Evolutionary conservation across 495 filamentous ascomycete species (phyloP).

Genomic region (Glarea lozoyensis): DNA sequence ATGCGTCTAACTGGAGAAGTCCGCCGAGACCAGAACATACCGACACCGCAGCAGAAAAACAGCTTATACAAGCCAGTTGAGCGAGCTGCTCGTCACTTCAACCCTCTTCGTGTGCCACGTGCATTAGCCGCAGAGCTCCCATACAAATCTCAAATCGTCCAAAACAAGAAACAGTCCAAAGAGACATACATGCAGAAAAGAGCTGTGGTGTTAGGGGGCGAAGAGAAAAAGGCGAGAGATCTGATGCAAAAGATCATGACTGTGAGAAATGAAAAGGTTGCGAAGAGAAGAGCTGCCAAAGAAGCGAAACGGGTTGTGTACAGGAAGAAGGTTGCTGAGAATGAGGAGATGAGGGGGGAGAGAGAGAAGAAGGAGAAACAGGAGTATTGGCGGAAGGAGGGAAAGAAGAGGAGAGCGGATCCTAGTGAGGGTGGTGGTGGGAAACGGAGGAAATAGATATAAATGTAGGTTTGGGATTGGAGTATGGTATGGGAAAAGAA

Average conservation of each 20-base stretch:
- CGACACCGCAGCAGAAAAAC: constrained; percentile 70
- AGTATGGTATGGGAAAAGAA: no score
- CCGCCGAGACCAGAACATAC: constrained; percentile 62
- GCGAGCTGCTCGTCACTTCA: constrained; percentile 78
- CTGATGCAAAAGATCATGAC: constrained; percentile 92
- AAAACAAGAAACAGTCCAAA: constrained; percentile 69
- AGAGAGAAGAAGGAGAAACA: constrained; percentile 85
- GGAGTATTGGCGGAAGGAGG: constrained; percentile 89
- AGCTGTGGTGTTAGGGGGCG: constrained; percentile 71
- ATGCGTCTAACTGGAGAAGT: constrained; percentile 97
- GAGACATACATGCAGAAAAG: constrained; percentile 91
- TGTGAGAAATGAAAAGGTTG: constrained; percentile 80
- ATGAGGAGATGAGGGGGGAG: constrained; percentile 69
- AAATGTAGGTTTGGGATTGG: no score
- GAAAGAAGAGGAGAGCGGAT: constrained; percentile 78
- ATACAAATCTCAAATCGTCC: constrained; percentile 83
- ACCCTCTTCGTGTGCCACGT: constrained; percentile 81
- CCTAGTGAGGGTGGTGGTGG: constrained; percentile 54
- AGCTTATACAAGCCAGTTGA: constrained; percentile 77
- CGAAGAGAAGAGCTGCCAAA: constrained; percentile 72
- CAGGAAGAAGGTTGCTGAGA: constrained; percentile 68
- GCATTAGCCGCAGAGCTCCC: constrained; percentile 78
- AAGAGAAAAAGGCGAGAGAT: constrained; percentile 82
- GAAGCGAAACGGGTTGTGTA: constrained; percentile 74
- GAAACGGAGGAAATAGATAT: constrained; percentile 45